Percentiles rank a stretch among this genome's conserved stretches.
phyloP scores from a whole-genome alignment of 768 basidiomycete species.

The Boletus eberwhitei region DNA sequence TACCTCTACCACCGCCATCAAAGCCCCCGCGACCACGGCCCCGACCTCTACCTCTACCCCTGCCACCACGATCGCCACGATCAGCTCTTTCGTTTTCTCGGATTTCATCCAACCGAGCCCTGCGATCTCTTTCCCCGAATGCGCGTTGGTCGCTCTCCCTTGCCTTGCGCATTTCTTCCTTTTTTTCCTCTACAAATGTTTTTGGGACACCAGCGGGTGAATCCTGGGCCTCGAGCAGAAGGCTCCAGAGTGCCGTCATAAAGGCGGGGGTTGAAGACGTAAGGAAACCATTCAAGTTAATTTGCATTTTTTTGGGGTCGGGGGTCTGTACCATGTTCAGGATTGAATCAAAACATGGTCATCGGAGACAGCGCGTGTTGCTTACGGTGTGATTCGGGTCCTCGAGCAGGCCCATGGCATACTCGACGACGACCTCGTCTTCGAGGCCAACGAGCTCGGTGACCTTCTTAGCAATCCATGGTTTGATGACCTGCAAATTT shows the following conservation, averaged over 20 bases:
- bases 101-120: constrained; percentile 65
- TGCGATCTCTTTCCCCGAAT: constrained; percentile 68
- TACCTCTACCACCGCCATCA: constrained; percentile 48
- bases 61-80: constrained; percentile 40
- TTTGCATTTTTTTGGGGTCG: constrained; percentile 95
- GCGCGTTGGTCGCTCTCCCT: constrained; percentile 60
- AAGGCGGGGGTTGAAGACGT: constrained; percentile 82
- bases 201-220: constrained; percentile 87
- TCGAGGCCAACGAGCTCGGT: constrained; percentile 89
- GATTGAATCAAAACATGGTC: neutral
- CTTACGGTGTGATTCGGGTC: constrained; percentile 79
- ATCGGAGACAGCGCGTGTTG: neutral
- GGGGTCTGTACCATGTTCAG: constrained; percentile 52
- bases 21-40: constrained; percentile 48
- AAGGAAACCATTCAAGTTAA: constrained; percentile 90
- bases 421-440: constrained; percentile 96
- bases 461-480: constrained; percentile 95
- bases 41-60: constrained; percentile 59
- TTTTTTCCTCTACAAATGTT: constrained; percentile 89
- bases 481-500: constrained; percentile 85
- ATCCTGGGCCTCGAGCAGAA: constrained; percentile 90
- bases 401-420: constrained; percentile 92
- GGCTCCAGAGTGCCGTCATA: constrained; percentile 85
- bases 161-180: constrained; percentile 80
- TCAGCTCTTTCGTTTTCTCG: constrained; percentile 56